phyloP scores from a whole-genome alignment of 139 green algal genomes.

The Medakamo hakoo region DNA sequence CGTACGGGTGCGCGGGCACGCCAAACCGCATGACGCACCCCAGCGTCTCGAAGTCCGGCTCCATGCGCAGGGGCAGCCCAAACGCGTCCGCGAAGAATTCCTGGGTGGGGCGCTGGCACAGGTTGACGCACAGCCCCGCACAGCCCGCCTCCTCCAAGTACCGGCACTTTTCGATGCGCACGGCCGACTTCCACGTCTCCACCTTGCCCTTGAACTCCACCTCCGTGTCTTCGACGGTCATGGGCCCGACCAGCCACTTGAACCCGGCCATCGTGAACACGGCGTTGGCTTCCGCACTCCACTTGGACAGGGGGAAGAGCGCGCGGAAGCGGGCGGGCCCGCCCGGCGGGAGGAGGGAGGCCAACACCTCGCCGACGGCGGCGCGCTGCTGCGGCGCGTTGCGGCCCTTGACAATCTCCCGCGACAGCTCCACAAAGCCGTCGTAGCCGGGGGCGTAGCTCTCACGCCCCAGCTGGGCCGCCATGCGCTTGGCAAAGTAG shows the following conservation, averaged over 20 bases:
- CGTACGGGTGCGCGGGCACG: conserved; percentile 20
- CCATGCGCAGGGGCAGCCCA: conserved; percentile 46
- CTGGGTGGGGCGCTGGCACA: conserved; percentile 35
- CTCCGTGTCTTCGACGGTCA: conserved; percentile 18
- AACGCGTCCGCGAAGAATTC: conserved; percentile 39
- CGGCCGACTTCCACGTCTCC: conserved; percentile 19
- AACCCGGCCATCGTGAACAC: conserved; percentile 34
- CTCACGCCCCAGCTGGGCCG: conserved; percentile 29
- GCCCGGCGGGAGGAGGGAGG: conserved; percentile 18
- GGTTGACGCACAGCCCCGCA: conserved; percentile 24
- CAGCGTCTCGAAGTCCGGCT: conserved; percentile 43
- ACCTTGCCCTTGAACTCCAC: conserved; percentile 15
- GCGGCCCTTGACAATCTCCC: conserved; percentile 31
- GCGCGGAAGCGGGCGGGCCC: conserved; percentile 16
- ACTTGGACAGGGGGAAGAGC: conserved; percentile 28
- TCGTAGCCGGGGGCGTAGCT: conserved; percentile 21
- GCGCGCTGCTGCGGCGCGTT: conserved; percentile 28
- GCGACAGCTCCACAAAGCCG: conserved; percentile 31
- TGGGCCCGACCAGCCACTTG: conserved; percentile 38
- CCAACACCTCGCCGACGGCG: conserved; percentile 25
- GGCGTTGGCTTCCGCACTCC: conserved; percentile 21
- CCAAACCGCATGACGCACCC: conserved; percentile 42
- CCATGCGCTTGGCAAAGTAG: conserved; percentile 20
- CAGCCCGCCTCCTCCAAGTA: conserved; percentile 39
- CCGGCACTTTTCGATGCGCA: conserved; percentile 46